Evolutionary conservation across 495 filamentous ascomycete species (phyloP).

Genomic region (Xeromyces bisporus): DNA sequence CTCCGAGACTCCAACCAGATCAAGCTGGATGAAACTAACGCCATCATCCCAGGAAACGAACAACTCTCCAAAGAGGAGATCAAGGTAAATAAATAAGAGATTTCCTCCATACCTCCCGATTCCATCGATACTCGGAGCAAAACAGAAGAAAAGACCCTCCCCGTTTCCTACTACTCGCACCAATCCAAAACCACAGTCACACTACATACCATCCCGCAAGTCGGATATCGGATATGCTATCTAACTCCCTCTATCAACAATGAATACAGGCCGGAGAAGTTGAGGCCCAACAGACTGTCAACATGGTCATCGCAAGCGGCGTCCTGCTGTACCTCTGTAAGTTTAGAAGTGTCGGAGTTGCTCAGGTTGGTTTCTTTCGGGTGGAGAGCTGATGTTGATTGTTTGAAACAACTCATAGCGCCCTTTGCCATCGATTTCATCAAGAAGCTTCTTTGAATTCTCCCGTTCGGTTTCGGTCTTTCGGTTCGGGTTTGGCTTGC

Average conservation of each 20-base stretch:
- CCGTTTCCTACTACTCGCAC: too few species aligned
- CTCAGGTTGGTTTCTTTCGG: too few species aligned
- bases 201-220: too few species aligned
- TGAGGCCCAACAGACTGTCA: conserved; percentile 51
- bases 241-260: conserved; percentile 1
- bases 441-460: conserved; percentile 50
- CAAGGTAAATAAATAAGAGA: conserved; percentile 14
- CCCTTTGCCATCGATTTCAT: conserved; percentile 71
- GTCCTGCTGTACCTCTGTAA: conserved; percentile 71
- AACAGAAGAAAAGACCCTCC: too few species aligned
- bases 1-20: too few species aligned
- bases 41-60: conserved; percentile 30
- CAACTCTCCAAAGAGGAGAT: conserved; percentile 32
- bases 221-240: too few species aligned
- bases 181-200: not conserved
- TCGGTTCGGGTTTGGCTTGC: too few species aligned
- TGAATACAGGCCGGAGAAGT: conserved; percentile 40
- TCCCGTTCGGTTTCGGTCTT: not conserved
- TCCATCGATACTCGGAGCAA: too few species aligned
- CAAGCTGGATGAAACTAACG: too few species aligned
- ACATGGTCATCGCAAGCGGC: conserved; percentile 42
- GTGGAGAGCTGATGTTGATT: too few species aligned
- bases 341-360: conserved; percentile 18
- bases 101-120: not conserved
- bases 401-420: conserved; percentile 30